Conservation (phyloP, 495 filamentous ascomycete species). For the Penicillium argentinense region DNA sequence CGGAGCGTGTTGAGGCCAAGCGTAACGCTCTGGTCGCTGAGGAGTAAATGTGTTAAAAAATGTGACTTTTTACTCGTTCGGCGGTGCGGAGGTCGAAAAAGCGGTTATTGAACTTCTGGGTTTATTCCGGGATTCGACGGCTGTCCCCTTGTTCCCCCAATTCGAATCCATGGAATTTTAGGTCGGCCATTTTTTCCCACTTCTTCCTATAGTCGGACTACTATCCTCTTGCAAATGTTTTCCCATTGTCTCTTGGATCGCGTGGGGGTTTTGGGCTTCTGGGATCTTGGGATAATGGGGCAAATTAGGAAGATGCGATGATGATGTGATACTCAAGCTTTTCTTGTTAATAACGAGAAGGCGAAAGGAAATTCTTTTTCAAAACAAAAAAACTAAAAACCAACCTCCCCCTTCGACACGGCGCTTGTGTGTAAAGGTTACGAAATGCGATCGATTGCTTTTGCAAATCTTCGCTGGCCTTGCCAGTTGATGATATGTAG, state of each 20-base stretch:
- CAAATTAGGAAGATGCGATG: conserved; percentile 31
- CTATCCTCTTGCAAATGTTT: conserved; percentile 10
- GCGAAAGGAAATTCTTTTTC: conserved; percentile 34
- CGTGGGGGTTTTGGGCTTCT: conserved; percentile 16
- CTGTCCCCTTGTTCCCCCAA: conserved; percentile 14
- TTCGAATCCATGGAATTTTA: conserved; percentile 1
- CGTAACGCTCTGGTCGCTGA: conserved; percentile 74
- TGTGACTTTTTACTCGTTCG: conserved; percentile 36
- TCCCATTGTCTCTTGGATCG: conserved; percentile 14
- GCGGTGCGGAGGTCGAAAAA: conserved; percentile 46
- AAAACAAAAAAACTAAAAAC: conserved; percentile 20
- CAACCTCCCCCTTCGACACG: conserved; percentile 8
- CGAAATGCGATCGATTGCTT: conserved; percentile 19
- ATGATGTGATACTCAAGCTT: conserved; percentile 38
- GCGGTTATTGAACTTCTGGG: conserved; percentile 13
- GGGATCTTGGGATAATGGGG: conserved; percentile 24
- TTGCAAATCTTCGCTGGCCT: background rate
- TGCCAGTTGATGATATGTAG: too few species aligned
- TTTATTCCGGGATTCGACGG: conserved; percentile 6
- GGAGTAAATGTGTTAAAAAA: conserved; percentile 51
- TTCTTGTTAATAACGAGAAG: conserved; percentile 37
- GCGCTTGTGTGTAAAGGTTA: conserved; percentile 23
- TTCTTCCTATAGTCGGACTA: conserved; percentile 19
- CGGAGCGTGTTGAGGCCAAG: conserved; percentile 86
- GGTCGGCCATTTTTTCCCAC: conserved; percentile 12